These are phyloP conservation scores for Mrakia gelida DNA, from an alignment of 768 basidiomycete genomes.

Conservation along the genomic window DNA sequence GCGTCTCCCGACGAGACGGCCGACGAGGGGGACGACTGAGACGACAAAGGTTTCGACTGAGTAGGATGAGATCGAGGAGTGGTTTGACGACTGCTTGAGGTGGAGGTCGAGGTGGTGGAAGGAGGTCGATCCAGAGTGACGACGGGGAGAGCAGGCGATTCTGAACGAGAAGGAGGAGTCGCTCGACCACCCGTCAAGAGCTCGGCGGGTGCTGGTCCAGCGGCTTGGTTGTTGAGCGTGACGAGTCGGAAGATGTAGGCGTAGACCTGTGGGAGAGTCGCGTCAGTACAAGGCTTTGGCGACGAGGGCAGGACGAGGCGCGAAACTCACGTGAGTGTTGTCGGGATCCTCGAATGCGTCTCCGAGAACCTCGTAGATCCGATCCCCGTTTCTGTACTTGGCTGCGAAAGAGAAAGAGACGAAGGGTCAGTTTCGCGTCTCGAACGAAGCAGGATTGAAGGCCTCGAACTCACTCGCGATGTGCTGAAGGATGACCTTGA, in stretches of 20 bases:
- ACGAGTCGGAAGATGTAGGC: slow-evolving; percentile 86
- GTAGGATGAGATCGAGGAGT: neutral
- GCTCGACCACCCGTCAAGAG: neutral
- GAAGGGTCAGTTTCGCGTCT: slow-evolving; percentile 32
- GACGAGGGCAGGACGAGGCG: slow-evolving; percentile 3
- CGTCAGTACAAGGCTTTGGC: neutral
- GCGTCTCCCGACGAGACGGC: slow-evolving; percentile 48
- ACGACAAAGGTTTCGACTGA: neutral
- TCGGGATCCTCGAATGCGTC: slow-evolving; percentile 73
- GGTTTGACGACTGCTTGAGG: neutral
- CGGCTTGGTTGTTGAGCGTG: neutral
- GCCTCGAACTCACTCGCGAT: slow-evolving; percentile 74
- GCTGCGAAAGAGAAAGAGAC: slow-evolving; percentile 47
- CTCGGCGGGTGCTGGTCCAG: neutral
- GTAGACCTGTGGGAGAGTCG: slow-evolving; percentile 47
- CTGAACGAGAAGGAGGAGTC: neutral
- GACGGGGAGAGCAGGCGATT: neutral
- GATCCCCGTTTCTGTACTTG: slow-evolving; percentile 68
- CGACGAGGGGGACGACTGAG: neutral
- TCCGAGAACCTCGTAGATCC: slow-evolving; percentile 80
- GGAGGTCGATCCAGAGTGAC: neutral
- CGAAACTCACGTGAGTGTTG: slow-evolving; percentile 20
- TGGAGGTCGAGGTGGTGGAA: neutral
- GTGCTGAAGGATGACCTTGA: slow-evolving; percentile 97
- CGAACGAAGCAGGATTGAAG: neutral